phyloP scores from a whole-genome alignment of 805 yeast genomes.

The Groenewaldozyma tartarivorans region DNA sequence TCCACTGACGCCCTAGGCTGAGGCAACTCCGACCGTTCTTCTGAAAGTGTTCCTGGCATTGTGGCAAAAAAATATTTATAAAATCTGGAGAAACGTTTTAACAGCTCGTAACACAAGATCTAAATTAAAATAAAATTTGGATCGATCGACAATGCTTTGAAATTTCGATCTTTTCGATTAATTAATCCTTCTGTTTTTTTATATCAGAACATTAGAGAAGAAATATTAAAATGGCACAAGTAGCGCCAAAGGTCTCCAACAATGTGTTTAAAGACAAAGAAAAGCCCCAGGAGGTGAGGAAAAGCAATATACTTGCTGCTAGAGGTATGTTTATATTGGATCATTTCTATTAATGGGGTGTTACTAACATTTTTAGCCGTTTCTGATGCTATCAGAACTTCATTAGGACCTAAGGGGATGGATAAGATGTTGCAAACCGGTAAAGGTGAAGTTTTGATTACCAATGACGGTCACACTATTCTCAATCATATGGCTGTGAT shows the following conservation, averaged over 20 bases:
- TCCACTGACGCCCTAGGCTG: constrained; percentile 11
- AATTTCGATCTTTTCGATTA: neutral
- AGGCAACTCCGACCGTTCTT: neutral
- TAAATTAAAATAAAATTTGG: neutral
- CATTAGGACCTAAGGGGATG: constrained; percentile 98
- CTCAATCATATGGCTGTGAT: constrained; percentile 95
- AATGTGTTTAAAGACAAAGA: constrained; percentile 70
- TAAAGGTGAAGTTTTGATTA: constrained; percentile 83
- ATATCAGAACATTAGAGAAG: neutral
- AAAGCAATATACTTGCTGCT: constrained; percentile 82
- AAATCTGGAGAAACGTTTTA: too few relatives aligned
- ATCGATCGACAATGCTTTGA: neutral
- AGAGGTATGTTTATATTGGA: constrained; percentile 25
- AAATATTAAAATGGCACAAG: constrained; percentile 11
- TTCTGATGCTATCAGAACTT: constrained; percentile 89
- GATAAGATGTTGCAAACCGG: constrained; percentile 94
- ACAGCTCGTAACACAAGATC: too few relatives aligned
- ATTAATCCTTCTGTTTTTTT: neutral
- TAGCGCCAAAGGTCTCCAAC: constrained; percentile 10
- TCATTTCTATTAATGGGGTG: too few relatives aligned
- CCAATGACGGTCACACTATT: constrained; percentile 98
- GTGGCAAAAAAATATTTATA: too few relatives aligned
- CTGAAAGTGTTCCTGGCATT: neutral
- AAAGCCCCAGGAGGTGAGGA: constrained; percentile 90
- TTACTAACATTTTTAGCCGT: constrained; percentile 42